Evolutionary conservation across 768 basidiomycete species (phyloP).

Genomic region (Naematelia aurantialba): DNA sequence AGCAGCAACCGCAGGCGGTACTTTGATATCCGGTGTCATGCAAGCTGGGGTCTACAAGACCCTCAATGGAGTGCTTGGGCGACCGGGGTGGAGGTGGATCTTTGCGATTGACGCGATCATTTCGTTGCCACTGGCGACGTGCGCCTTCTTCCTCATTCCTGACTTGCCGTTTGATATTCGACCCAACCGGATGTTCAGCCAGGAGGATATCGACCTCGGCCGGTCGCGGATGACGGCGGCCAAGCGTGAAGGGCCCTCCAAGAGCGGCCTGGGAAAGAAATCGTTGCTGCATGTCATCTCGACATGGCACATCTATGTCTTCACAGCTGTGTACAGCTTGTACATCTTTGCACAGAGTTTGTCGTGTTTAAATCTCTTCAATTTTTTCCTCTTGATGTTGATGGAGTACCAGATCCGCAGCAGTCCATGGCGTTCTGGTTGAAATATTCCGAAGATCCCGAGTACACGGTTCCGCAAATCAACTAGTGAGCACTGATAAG

Average conservation of each 20-base stretch:
- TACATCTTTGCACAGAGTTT: no score
- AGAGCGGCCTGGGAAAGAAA: slow-evolving; percentile 10
- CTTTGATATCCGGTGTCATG: slow-evolving; percentile 23
- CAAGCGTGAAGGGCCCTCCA: slow-evolving; percentile 17
- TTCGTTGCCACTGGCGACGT: not conserved
- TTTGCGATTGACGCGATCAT: slow-evolving; percentile 17
- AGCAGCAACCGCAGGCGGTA: slow-evolving; percentile 16
- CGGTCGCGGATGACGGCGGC: slow-evolving; percentile 11
- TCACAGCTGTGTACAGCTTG: no score
- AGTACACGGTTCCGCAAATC: no score
- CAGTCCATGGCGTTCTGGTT: no score
- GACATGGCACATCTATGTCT: slow-evolving; percentile 34
- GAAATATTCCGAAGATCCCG: no score
- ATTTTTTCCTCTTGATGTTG: no score
- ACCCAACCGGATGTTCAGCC: slow-evolving; percentile 22
- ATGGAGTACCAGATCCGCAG: no score
- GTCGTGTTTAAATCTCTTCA: no score
- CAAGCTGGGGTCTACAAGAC: slow-evolving; percentile 16
- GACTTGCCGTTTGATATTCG: no score
- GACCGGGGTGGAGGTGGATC: slow-evolving; percentile 13
- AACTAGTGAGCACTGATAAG: no score
- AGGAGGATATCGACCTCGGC: slow-evolving; percentile 25
- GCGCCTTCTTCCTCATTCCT: slow-evolving; percentile 19
- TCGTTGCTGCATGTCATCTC: slow-evolving; percentile 14
- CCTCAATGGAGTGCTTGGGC: slow-evolving; percentile 16